Conservation (phyloP, 2,329 filamentous ascomycete species). For the Epichloe hybrida region DNA sequence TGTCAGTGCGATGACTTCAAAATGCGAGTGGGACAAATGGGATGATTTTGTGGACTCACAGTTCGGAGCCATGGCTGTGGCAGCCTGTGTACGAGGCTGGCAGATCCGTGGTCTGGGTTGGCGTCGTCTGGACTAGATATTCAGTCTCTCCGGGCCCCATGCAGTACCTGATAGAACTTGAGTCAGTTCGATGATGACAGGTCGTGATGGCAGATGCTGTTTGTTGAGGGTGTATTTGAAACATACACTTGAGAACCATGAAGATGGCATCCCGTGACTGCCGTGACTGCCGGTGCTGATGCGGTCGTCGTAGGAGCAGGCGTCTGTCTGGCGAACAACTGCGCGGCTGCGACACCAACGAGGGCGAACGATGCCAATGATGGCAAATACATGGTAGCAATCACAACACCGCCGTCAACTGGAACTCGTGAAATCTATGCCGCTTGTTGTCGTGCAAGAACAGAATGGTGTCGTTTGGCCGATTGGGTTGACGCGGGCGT, state of each 20-base stretch:
- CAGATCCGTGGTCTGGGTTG: constrained; percentile 41
- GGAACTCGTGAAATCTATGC: background rate
- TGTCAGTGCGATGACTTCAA: background rate
- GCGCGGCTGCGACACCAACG: constrained; percentile 7
- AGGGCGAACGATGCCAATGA: background rate
- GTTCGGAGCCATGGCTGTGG: constrained; percentile 44
- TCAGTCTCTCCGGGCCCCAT: constrained; percentile 26
- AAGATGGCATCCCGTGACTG: constrained; percentile 28
- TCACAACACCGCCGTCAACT: background rate
- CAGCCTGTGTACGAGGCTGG: constrained; percentile 52
- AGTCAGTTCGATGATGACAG: background rate
- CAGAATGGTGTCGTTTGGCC: background rate
- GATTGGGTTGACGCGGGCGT: background rate
- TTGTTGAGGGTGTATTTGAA: background rate
- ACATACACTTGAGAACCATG: constrained; percentile 26
- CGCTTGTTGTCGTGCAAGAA: background rate
- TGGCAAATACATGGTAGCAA: constrained; percentile 1
- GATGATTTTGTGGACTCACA: constrained; percentile 24
- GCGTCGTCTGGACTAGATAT: constrained; percentile 30
- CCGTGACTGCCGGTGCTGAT: constrained; percentile 17
- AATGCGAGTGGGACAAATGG: constrained; percentile 1
- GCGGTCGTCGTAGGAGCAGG: constrained; percentile 14
- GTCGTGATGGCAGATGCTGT: background rate
- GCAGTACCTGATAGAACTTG: constrained; percentile 24
- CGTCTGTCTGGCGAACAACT: constrained; percentile 19